Percentiles rank a stretch among this genome's conserved stretches.
phyloP scores from a whole-genome alignment of 148 eudicot species.

The Spergularia marina region DNA sequence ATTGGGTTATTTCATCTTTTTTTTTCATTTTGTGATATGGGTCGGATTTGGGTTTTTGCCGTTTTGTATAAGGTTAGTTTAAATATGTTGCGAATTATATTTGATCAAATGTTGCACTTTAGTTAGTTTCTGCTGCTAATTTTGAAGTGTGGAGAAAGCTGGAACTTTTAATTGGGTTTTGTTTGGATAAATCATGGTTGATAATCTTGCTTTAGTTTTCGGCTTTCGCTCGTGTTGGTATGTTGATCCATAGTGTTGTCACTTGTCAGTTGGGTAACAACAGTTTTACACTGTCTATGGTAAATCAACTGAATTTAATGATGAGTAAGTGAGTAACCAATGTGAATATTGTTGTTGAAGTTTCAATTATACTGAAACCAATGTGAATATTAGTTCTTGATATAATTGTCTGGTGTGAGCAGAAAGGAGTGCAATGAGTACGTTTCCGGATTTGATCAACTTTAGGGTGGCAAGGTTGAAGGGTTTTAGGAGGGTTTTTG shows the following conservation, averaged over 20 bases:
- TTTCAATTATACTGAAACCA: background rate
- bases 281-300: no score
- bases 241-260: background rate
- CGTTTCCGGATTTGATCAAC: constrained; percentile 76
- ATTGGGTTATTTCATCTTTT: background rate
- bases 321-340: background rate
- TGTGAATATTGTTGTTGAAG: background rate
- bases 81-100: background rate
- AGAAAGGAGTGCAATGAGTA: constrained; percentile 95
- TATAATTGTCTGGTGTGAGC: constrained; percentile 24
- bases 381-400: background rate
- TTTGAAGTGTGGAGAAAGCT: background rate
- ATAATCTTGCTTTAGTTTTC: no score
- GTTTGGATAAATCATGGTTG: no score
- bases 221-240: no score
- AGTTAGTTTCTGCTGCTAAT: background rate
- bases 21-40: no score
- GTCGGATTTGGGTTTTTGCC: no score
- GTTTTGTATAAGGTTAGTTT: background rate
- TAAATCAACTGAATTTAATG: no score
- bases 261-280: no score
- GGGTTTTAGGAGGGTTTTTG: constrained; percentile 86
- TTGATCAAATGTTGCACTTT: background rate
- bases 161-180: background rate
- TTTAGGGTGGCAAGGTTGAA: constrained; percentile 74